These are phyloP conservation scores for Candida sphagnicola DNA, from an alignment of 805 yeast species.

Conservation along the genomic window DNA sequence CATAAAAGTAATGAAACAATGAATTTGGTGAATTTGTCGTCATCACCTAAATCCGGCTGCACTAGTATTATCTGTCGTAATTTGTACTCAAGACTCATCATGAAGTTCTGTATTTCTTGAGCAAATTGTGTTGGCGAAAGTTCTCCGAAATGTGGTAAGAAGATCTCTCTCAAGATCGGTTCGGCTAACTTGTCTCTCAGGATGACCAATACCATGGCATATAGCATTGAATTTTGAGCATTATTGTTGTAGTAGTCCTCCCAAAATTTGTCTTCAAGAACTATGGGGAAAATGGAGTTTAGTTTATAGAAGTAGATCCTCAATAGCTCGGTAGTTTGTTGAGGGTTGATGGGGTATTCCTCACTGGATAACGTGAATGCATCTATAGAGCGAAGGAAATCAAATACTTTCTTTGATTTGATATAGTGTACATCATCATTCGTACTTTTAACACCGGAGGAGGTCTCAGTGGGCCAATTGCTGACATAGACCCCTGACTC, in stretches of 20 bases:
- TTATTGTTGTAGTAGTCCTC: slow-evolving; percentile 16
- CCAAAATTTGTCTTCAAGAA: slow-evolving; percentile 26
- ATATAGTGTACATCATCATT: slow-evolving; percentile 13
- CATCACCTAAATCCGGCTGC: slow-evolving; percentile 29
- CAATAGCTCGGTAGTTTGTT: slow-evolving; percentile 18
- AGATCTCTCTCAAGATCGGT: slow-evolving; percentile 20
- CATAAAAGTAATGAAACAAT: slow-evolving; percentile 21
- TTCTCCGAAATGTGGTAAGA: slow-evolving; percentile 7
- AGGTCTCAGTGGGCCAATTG: background rate
- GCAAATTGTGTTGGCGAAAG: slow-evolving; percentile 3
- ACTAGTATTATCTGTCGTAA: slow-evolving; percentile 28
- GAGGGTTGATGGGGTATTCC: slow-evolving; percentile 15
- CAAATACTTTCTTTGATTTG: slow-evolving; percentile 10
- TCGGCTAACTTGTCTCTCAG: slow-evolving; percentile 24
- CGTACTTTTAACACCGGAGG: background rate
- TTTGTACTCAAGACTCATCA: slow-evolving; percentile 25
- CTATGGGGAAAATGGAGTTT: slow-evolving; percentile 30
- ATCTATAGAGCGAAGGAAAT: slow-evolving; percentile 19
- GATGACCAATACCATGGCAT: slow-evolving; percentile 25
- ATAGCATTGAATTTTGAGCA: slow-evolving; percentile 18
- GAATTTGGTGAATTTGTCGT: slow-evolving; percentile 20
- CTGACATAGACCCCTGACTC: slow-evolving; percentile 1
- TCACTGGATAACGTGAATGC: slow-evolving; percentile 28
- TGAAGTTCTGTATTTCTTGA: slow-evolving; percentile 9
- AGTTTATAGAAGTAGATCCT: slow-evolving; percentile 28